Percentiles rank a stretch among this genome's conserved stretches.
Evolutionary conservation across 805 yeast species (phyloP).

Genomic region (Lipomyces sp.): DNA sequence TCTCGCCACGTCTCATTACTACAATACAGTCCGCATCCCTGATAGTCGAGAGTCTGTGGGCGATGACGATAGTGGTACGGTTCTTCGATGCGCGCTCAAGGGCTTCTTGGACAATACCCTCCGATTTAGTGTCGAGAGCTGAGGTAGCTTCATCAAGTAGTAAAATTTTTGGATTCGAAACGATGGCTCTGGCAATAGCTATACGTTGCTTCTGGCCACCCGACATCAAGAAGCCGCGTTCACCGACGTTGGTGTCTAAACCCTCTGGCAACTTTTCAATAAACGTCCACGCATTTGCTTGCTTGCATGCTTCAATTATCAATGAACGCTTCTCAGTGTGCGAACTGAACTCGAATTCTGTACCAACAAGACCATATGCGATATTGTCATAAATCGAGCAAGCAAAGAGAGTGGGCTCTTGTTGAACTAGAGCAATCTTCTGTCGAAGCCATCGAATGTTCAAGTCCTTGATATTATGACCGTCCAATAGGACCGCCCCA

Average conservation of each 20-base stretch:
- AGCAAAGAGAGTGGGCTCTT: conserved; percentile 91
- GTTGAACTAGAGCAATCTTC: conserved; percentile 89
- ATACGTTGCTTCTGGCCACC: conserved; percentile 74
- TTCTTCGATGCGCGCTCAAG: conserved; percentile 46
- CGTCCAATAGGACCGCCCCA: conserved; percentile 82
- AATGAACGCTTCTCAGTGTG: conserved; percentile 48
- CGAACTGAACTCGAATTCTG: conserved; percentile 42
- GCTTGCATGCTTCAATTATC: conserved; percentile 51
- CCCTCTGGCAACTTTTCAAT: conserved; percentile 58
- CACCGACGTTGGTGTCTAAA: conserved; percentile 56
- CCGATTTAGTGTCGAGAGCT: conserved; percentile 66
- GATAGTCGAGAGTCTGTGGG: conserved; percentile 58
- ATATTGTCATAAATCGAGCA: conserved; percentile 83
- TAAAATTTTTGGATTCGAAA: conserved; percentile 59
- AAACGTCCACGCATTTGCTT: conserved; percentile 59
- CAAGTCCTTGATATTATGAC: conserved; percentile 72
- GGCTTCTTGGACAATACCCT: conserved; percentile 62
- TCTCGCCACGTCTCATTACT: conserved; percentile 52
- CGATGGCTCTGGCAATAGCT: conserved; percentile 64
- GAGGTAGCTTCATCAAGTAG: conserved; percentile 71
- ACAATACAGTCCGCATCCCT: conserved; percentile 55
- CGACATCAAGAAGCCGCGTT: conserved; percentile 63
- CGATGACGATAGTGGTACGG: conserved; percentile 57
- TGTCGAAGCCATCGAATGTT: conserved; percentile 76
- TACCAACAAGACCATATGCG: conserved; percentile 65